A percentile compares a stretch with the other conserved stretches of the same genome.
These are phyloP conservation scores for Hypoxylon rubiginosum DNA, from an alignment of 2,329 filamentous ascomycete species.

Conservation along the genomic window DNA sequence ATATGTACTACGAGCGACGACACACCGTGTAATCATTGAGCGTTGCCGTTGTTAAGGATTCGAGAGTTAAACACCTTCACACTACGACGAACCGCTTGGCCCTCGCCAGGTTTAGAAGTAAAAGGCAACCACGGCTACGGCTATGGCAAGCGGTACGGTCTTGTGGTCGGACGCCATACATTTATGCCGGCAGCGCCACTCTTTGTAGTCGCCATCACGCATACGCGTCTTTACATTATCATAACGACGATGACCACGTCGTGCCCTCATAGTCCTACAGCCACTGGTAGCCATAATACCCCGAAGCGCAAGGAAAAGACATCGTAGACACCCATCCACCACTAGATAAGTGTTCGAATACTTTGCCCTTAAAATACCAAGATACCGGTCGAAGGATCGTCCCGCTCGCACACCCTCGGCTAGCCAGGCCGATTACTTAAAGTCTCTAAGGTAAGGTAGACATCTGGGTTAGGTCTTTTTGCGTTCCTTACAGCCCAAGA, in stretches of 20 bases:
- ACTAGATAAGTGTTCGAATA: not conserved
- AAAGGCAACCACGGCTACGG: not conserved
- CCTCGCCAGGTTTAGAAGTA: not conserved
- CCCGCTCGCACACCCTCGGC: not conserved
- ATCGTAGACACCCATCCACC: not conserved
- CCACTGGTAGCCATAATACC: not conserved
- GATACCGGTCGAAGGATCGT: not conserved
- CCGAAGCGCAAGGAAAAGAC: not conserved
- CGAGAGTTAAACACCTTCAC: not conserved
- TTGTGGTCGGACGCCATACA: not conserved
- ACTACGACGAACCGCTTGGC: too few species aligned
- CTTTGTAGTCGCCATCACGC: not conserved
- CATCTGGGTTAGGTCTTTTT: not conserved
- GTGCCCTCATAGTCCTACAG: not conserved
- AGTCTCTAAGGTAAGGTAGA: not conserved
- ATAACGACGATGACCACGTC: not conserved
- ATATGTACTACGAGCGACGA: not conserved
- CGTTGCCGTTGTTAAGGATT: not conserved
- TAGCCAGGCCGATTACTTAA: not conserved
- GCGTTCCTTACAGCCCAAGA: not conserved
- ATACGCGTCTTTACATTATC: not conserved
- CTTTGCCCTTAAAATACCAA: not conserved
- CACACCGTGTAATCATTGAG: not conserved
- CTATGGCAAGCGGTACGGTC: too few species aligned
- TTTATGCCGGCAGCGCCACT: not conserved